Evolutionary conservation across 2,329 filamentous ascomycete genomes (phyloP), one percentile per base, ranked within the genome.

Genomic region (Ophiostoma tasmaniense): DNA sequence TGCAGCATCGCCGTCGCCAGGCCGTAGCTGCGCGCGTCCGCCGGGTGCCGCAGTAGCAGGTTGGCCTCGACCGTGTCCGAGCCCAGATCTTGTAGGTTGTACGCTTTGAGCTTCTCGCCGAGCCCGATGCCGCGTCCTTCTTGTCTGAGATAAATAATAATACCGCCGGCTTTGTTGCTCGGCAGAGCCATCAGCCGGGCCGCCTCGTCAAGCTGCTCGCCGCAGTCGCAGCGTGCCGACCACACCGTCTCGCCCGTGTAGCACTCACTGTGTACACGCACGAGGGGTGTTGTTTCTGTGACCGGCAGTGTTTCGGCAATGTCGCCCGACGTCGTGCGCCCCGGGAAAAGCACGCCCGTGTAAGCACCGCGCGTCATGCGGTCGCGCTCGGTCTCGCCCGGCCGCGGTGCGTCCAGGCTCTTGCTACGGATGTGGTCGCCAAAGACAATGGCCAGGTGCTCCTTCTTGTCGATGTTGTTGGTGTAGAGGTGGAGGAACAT

Each of bases 31-130:
- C 95, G 84, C 28, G 95, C 95, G 78, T 99, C 95, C 1, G 95
- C 95, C 0, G 95, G 95, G 78, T 99, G 95, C 62, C 95, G 84
- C 59, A 99, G 82, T 30, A 98, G 78, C 64, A 99, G 80, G 75
- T 99, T 99, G 1, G 95, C 95, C 80, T 99, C 93, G 45, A 98
- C 96, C 0, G 95, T 99, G 79, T 99, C 95, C n/a, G 91, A 93
- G 0, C 95, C 95, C 33, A 99, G 82, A 79, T 99, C 95, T 78
- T 99, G 95, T 61, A 99, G 82, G 76, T 99, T 99, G 79, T 99
- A 99, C 4, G 95, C 95, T 80, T 99, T 98, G 52, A 99, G 84
- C 79, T 99, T 99, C 80, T 97, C 93, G 2, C 92, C 90, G 0
- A 99, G 84, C 0, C 95, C 95, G 73, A 99, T 99, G 1, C 95